These are phyloP conservation scores for Tuber calosporum DNA, from an alignment of 495 filamentous ascomycete genomes.

Conservation along the genomic window DNA sequence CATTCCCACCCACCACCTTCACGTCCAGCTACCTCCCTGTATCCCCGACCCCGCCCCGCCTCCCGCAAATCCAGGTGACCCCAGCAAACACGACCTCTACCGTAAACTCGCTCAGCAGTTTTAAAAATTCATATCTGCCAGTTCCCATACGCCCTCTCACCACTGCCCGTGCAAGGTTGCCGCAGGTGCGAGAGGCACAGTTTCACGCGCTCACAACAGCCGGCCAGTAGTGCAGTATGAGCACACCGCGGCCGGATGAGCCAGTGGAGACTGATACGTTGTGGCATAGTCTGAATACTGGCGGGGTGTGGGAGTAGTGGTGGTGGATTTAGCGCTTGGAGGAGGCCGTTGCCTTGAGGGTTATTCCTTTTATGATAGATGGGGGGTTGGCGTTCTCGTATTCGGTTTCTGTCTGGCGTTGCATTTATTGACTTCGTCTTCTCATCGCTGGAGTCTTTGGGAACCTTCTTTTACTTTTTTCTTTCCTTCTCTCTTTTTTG, in stretches of 20 bases:
- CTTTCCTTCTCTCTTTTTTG: neutral
- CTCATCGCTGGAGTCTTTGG: neutral
- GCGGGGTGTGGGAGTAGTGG: neutral
- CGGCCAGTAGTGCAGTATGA: neutral
- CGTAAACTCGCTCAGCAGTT: neutral
- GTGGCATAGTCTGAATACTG: neutral
- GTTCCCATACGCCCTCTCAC: neutral
- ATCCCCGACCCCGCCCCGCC: neutral
- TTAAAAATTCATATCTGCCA: neutral
- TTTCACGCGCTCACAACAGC: neutral
- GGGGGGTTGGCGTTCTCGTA: neutral
- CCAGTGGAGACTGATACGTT: neutral
- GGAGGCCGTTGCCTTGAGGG: neutral
- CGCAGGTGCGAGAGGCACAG: neutral
- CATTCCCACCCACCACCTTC: neutral
- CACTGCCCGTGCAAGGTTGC: neutral
- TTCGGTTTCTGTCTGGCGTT: neutral
- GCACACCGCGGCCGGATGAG: neutral
- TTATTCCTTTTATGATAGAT: neutral
- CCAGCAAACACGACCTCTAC: neutral
- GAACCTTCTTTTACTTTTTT: neutral
- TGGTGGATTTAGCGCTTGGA: neutral
- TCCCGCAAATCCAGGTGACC: neutral
- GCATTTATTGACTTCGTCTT: neutral
- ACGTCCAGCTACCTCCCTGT: neutral